Evolutionary conservation across 2,329 filamentous ascomycete genomes (phyloP), one percentile per base, ranked within the genome.

Genomic region (Neurospora sp.): DNA sequence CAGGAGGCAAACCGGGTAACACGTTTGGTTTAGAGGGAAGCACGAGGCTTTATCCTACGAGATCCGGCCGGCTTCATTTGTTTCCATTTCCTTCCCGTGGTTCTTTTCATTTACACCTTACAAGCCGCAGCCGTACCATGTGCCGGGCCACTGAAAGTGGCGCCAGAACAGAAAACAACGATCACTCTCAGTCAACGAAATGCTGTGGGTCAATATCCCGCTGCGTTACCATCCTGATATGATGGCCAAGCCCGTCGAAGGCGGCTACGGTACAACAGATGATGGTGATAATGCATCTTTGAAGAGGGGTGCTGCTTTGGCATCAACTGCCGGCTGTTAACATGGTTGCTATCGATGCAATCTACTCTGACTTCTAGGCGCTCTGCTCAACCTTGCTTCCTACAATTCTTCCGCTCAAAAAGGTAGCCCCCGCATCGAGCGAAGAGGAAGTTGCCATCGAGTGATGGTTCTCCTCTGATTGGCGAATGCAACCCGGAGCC

Each of bases 271-370:
- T 38, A 33, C 33, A 42, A 39, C 38, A 33, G 28, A 5, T 39
- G 23, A 23, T 67, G 39, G 39, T 2, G 15, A 36, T 36, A 33
- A 62, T 36, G 52, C 19, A 67, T 28, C 36, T 17, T 17, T 46
- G 39, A 46, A n/a, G 15, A 58, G 52, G 23, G 52, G 52, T 17
- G 28, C 52, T 52, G 38, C 17, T n/a, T 38, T 15, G 42, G 38
- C 23, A 42, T 39, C 33, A 70, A 72, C 66, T 71, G 71, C 71
- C 71, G 71, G 52, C 23, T 62, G 52, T 62, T 36, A 62, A 33
- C 28, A n/a, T 68, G 19, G 36, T 58, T 69, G 36, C 67, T 38
- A n/a, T 28, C 28, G 28, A 28, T 66, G 38, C 62, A 73, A 71
- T 71, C 5, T 73, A 71, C 15, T 4, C 52, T 62, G 52, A 17